phyloP scores from a whole-genome alignment of 2,329 filamentous ascomycete genomes.

The Epichloe elymi region DNA sequence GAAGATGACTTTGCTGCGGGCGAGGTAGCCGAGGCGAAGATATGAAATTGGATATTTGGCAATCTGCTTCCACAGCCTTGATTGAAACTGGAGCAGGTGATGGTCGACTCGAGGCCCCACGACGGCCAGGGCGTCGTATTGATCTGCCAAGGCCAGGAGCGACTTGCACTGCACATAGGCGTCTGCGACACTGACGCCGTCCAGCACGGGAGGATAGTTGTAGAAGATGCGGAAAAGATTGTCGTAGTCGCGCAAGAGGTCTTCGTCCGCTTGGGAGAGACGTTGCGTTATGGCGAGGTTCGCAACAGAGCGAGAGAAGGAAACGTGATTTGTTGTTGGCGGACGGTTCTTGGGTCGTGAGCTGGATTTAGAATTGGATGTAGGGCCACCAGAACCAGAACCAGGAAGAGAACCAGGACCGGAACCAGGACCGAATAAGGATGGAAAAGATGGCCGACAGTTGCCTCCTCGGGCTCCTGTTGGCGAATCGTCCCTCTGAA shows the following conservation, averaged over 20 bases:
- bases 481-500: conserved; percentile 53
- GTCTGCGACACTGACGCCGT: conserved; percentile 77
- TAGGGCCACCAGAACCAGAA: conserved; percentile 22
- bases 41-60: conserved; percentile 92
- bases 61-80: conserved; percentile 86
- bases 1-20: conserved; percentile 71
- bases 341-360: conserved; percentile 18
- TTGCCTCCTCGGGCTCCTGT: conserved; percentile 6
- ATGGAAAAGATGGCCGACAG: conserved; percentile 11
- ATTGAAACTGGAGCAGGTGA: conserved; percentile 84
- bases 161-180: conserved; percentile 92
- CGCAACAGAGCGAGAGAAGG: conserved; percentile 77
- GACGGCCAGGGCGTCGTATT: conserved; percentile 81
- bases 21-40: conserved; percentile 75
- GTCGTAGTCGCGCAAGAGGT: conserved; percentile 82
- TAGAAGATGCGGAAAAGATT: conserved; percentile 95
- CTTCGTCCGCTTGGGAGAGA: conserved; percentile 50
- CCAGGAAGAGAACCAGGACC: conserved; percentile 5
- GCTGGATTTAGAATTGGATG: conserved; percentile 35
- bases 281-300: conserved; percentile 46
- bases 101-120: conserved; percentile 86
- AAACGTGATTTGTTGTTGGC: conserved; percentile 31
- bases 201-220: conserved; percentile 73
- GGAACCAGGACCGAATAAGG: conserved; percentile 17
- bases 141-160: conserved; percentile 76